phyloP scores from a whole-genome alignment of 2,329 filamentous ascomycete genomes.

The Colletotrichum trifolii region DNA sequence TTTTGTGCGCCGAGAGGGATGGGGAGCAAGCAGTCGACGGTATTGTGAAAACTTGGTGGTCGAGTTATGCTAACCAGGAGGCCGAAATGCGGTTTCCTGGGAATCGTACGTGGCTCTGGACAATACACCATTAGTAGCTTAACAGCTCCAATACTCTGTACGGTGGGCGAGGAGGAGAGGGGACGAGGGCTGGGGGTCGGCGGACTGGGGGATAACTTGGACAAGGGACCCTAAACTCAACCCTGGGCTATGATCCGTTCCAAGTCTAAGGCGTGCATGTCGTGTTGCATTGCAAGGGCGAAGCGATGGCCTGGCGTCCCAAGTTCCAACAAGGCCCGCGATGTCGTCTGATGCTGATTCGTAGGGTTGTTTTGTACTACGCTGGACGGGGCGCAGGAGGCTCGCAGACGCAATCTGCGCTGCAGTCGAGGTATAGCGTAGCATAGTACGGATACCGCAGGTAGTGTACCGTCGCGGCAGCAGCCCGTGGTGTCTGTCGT shows the following conservation, averaged over 20 bases:
- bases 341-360: constrained; percentile 33
- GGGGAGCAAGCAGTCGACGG: too few relatives aligned
- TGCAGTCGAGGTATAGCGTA: constrained; percentile 13
- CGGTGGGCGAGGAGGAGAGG: too few relatives aligned
- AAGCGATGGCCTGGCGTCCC: constrained; percentile 15
- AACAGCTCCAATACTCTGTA: too few relatives aligned
- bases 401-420: constrained; percentile 26
- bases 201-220: background rate
- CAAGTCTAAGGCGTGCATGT: constrained; percentile 27
- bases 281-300: constrained; percentile 22
- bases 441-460: background rate
- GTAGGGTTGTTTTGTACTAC: constrained; percentile 2
- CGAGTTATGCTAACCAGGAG: too few relatives aligned
- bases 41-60: too few relatives aligned
- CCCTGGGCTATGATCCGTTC: constrained; percentile 6
- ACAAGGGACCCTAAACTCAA: background rate
- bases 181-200: too few relatives aligned
- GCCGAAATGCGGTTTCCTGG: too few relatives aligned
- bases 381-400: constrained; percentile 15
- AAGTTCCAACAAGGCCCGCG: constrained; percentile 24
- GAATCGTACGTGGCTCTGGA: too few relatives aligned
- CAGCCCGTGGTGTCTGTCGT: too few relatives aligned
- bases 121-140: too few relatives aligned
- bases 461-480: background rate
- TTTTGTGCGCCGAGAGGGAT: too few relatives aligned